These are phyloP conservation scores for Podospora anserina DNA, from an alignment of 495 filamentous ascomycete species.

Conservation along the genomic window DNA sequence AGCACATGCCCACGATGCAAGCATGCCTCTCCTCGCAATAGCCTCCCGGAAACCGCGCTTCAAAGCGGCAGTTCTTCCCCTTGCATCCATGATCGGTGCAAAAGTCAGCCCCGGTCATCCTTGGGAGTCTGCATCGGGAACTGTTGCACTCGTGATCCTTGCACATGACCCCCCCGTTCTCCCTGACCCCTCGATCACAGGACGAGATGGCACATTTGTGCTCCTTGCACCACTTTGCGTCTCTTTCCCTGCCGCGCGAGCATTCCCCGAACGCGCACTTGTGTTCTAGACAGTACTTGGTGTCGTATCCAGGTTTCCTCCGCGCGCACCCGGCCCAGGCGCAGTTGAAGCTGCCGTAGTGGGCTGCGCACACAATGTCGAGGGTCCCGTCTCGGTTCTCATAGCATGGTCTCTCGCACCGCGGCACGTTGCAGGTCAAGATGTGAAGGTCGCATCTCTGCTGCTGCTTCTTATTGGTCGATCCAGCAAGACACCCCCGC, in stretches of 20 bases:
- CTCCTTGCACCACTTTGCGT: background rate
- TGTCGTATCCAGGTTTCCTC: conserved; percentile 4
- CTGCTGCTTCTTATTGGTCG: conserved; percentile 8
- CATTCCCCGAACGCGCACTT: conserved; percentile 11
- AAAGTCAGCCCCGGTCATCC: conserved; percentile 6
- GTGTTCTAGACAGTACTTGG: conserved; percentile 17
- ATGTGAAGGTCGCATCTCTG: conserved; percentile 15
- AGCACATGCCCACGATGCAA: conserved; percentile 12
- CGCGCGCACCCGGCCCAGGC: conserved; percentile 9
- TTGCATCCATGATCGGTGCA: conserved; percentile 15
- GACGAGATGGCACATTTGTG: conserved; percentile 6
- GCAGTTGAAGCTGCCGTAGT: conserved; percentile 20
- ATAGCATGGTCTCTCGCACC: conserved; percentile 15
- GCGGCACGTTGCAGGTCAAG: conserved; percentile 10
- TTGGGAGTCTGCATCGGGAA: background rate
- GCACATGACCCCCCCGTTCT: background rate
- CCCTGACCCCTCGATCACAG: conserved; percentile 2
- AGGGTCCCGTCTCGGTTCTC: conserved; percentile 13
- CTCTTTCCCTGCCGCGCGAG: background rate
- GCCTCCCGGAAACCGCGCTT: conserved; percentile 1
- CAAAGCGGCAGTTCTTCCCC: background rate
- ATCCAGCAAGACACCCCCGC: conserved; percentile 7
- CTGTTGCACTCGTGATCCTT: conserved; percentile 6
- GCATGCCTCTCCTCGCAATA: conserved; percentile 18
- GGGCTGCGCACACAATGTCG: conserved; percentile 18